A percentile compares a stretch with the other conserved stretches of the same genome.
Conservation (phyloP, 495 filamentous ascomycete genomes). For the Annulohypoxylon stygium region DNA sequence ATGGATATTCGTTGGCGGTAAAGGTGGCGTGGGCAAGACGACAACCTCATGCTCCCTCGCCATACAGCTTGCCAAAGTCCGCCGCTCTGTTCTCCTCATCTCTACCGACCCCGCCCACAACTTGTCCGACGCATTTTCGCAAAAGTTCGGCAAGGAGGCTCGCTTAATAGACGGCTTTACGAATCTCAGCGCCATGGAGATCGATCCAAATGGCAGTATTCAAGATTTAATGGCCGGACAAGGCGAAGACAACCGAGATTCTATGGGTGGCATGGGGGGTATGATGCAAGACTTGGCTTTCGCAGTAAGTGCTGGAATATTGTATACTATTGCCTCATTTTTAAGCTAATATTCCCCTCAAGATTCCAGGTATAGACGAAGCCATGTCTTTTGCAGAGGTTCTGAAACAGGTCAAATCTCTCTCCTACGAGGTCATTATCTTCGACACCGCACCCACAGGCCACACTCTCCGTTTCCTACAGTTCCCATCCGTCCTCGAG, state of each 20-base stretch:
- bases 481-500: constrained; percentile 98
- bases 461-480: constrained; percentile 97
- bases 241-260: constrained; percentile 76
- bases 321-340: neutral
- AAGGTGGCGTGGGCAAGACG: constrained; percentile 99
- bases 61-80: constrained; percentile 96
- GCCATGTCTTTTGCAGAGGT: constrained; percentile 99
- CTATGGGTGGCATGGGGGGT: constrained; percentile 68
- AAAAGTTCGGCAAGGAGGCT: constrained; percentile 99
- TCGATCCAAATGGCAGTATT: constrained; percentile 98
- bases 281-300: constrained; percentile 78
- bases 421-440: constrained; percentile 97
- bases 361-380: constrained; percentile 99
- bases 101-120: constrained; percentile 99
- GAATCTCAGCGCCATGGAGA: constrained; percentile 99
- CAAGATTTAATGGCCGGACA: constrained; percentile 90
- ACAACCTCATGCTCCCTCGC: constrained; percentile 98
- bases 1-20: constrained; percentile 99
- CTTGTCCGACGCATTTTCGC: constrained; percentile 95
- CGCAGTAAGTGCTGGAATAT: constrained; percentile 58
- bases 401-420: constrained; percentile 98
- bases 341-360: constrained; percentile 34
- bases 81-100: constrained; percentile 95
- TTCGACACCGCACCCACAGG: constrained; percentile 99
- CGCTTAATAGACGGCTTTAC: constrained; percentile 90